Base-by-base conservation (phyloP, 352 stramenopile species). In the Phytophthora rubi region DNA sequence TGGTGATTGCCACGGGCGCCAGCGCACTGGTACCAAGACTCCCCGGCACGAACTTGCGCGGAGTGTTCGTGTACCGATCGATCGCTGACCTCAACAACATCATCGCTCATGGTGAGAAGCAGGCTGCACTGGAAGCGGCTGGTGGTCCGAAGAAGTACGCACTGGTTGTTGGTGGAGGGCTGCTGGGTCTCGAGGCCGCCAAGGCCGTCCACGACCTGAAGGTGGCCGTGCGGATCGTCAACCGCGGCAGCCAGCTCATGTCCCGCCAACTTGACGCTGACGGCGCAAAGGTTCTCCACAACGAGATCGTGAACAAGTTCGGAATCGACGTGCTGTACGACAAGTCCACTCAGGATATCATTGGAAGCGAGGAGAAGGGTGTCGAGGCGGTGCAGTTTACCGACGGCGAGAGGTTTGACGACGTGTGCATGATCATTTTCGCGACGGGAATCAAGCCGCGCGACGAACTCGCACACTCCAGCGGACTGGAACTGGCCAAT, bases 61-160 rank as follows among this genome's bases (percentile, higher is more conserved):
- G 94, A 15, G 91, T 98, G 6, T 98, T 98, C 80, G 94, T 97
- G 30, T 98, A 98, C 79, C 87, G 94, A 59, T 98, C 92, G 0
- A 97, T 98, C 72, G 82, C 95, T 70, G 94, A 98, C 64, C 83
- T 98, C 44, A 89, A 97, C 68, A 74, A 59, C 23, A 97, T 97
- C 80, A 86, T 97, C 47, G 80, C 80, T 7, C 96, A 95, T 61
- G 86, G 86, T 13, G 85, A 97, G 56, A 79, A 89, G 18, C 83
- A 85, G 47, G 64, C 65, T 7, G 55, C 70, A 12, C 23, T 63
- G 4, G 77, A 84, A 42, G 49, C 65, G 30, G 65, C 73, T 47
- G 73, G 65, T 2, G 49, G 48, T 18, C 49, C 35, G 4, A 81
- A 79, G 67, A 79, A 84, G 66, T 76, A 73, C 47, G 77, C 80